Conservation (phyloP, 2,329 filamentous ascomycete genomes). For the Exophiala sideris region DNA sequence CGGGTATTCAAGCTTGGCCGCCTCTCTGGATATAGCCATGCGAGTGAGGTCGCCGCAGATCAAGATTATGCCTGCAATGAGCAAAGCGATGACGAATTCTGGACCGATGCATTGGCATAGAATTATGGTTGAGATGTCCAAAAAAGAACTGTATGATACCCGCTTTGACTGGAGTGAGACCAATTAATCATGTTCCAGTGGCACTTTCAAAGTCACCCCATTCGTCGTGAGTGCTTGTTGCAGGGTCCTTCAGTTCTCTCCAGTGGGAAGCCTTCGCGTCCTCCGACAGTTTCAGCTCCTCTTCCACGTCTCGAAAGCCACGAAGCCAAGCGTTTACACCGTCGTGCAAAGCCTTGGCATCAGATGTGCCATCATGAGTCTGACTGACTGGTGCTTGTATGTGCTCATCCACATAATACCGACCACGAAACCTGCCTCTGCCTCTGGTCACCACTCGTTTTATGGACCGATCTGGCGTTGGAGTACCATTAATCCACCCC, state of each 20-base stretch:
- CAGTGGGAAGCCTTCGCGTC: background rate
- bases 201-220: constrained; percentile 29
- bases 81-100: too few relatives aligned
- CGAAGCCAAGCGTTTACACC: constrained; percentile 43
- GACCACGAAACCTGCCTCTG: constrained; percentile 29
- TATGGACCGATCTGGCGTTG: constrained; percentile 8
- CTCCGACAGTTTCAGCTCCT: constrained; percentile 32
- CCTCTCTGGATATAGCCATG: too few relatives aligned
- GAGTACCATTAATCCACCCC: constrained; percentile 29
- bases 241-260: background rate
- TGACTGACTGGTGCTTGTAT: background rate
- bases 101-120: background rate
- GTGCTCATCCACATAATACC: constrained; percentile 26
- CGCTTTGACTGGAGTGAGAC: background rate
- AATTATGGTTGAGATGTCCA: background rate
- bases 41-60: too few relatives aligned
- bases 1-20: background rate
- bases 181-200: constrained; percentile 13
- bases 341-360: constrained; percentile 31
- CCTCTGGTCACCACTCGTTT: constrained; percentile 24
- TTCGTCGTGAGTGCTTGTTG: constrained; percentile 18
- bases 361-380: constrained; percentile 8
- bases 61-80: too few relatives aligned
- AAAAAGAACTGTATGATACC: constrained; percentile 6
- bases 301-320: constrained; percentile 43